Percentiles rank a stretch among this genome's conserved stretches.
Evolutionary conservation across 1,284 basidiomycete genomes (phyloP).

Genomic region (Ustilago nuda): DNA sequence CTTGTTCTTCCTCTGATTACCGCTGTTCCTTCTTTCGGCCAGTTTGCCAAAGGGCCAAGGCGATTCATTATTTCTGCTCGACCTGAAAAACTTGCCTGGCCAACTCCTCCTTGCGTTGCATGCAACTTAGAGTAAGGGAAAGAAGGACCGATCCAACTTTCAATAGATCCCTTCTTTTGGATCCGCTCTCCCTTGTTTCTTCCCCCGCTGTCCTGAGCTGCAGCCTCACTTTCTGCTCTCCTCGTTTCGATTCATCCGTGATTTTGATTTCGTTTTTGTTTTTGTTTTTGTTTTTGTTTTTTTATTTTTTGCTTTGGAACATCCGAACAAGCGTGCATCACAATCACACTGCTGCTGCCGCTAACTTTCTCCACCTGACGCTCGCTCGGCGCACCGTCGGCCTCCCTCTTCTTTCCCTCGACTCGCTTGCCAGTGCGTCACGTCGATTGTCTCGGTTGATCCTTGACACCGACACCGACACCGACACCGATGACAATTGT

Average conservation of each 20-base stretch:
- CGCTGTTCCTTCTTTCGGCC: background rate
- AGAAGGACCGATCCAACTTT: background rate
- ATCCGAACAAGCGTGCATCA: slow-evolving; percentile 1
- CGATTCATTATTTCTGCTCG: background rate
- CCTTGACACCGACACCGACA: slow-evolving; percentile 1
- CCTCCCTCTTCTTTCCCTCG: background rate
- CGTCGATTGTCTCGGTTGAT: background rate
- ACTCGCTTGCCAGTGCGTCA: background rate
- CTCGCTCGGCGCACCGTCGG: background rate
- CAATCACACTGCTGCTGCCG: background rate
- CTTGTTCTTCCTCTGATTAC: background rate
- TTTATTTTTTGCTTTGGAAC: background rate
- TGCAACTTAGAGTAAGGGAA: background rate
- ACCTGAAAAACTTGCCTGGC: background rate
- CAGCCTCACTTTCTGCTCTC: background rate
- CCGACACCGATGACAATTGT: background rate
- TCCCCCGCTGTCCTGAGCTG: background rate
- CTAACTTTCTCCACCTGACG: background rate
- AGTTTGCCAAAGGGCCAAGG: background rate
- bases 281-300: too few relatives aligned
- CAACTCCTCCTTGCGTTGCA: background rate
- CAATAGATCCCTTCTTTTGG: slow-evolving; percentile 7
- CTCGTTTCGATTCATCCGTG: too few relatives aligned
- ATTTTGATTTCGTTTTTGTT: too few relatives aligned
- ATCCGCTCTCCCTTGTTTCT: background rate